Base-by-base conservation (phyloP, 2,329 filamentous ascomycete species). In the Fusarium tjaetaba region DNA sequence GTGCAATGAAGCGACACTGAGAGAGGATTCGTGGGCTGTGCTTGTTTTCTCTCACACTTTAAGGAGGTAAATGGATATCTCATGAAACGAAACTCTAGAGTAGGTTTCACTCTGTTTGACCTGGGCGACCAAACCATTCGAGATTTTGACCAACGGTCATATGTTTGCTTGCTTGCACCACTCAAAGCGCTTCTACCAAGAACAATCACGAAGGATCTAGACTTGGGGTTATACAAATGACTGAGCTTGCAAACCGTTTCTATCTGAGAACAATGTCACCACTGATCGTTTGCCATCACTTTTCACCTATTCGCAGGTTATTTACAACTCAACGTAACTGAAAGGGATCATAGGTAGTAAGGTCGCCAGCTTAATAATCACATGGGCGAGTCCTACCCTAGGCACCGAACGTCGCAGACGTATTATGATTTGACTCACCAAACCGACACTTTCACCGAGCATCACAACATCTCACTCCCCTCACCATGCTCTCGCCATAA, bases 401-500 rank as follows among this genome's bases (percentile, higher is more conserved):
- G 11, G 15, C 28, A 62, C 32, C 30, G 30, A 43, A 53, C 36
- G 36, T 70, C n/a, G 36, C 46, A 53, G 65, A 46, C 65, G 24
- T 52, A 53, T 59, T 28, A 65, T 48, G 26, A 48, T 39, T 32
- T 42, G 39, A 51, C 59, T 65, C 43, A 69, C 28, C 30, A 60
- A 51, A 34, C 41, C 28, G 41, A 38, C 66, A 65, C n/a, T 60
- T 55, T 30, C 36, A 32, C 14, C n/a, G 64, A 49, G 18, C 39
- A 53, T 53, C 67, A 63, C 36, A n/a, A n/a, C n/a, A 45, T 36
- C 32, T 69, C 45, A 42, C 34, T 20, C 22, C 13, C 34, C 30
- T 41, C 69, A 69, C 24, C 58, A 79, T 80, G 75, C 56, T 6
- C 49, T 51, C 45, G 39, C 41, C 61, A 78, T 76, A 64, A 81